phyloP scores from a whole-genome alignment of 2,329 filamentous ascomycete genomes.

The Aureobasidium sp. region DNA sequence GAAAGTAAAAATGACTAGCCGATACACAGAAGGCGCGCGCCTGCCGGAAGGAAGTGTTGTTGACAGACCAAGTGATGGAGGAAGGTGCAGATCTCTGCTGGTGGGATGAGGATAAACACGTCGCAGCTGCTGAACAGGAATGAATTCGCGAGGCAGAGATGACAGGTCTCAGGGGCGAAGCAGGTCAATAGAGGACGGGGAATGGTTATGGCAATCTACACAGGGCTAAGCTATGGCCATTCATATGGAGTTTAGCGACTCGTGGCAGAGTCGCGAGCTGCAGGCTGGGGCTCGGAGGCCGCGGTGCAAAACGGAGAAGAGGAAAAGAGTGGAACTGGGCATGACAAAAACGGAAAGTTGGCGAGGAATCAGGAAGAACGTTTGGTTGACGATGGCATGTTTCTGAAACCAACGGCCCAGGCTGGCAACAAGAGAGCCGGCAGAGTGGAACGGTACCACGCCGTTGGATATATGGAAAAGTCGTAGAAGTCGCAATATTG shows the following conservation, averaged over 20 bases:
- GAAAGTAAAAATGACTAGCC: background rate
- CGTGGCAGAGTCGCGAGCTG: background rate
- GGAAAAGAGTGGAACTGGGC: slow-evolving; percentile 4
- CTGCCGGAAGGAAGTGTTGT: background rate
- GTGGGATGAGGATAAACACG: background rate
- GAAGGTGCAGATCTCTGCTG: background rate
- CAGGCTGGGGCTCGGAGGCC: background rate
- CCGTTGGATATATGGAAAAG: slow-evolving; percentile 15
- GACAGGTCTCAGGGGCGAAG: background rate
- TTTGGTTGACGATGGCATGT: slow-evolving; percentile 8
- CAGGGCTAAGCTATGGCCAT: background rate
- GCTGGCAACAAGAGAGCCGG: background rate
- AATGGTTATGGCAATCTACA: slow-evolving; percentile 3
- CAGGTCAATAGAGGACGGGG: background rate
- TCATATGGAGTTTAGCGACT: background rate
- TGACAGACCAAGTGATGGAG: background rate
- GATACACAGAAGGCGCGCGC: background rate
- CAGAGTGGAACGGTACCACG: background rate
- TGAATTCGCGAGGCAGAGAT: slow-evolving; percentile 1
- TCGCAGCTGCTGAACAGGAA: background rate
- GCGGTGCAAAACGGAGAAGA: background rate
- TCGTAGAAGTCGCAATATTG: background rate
- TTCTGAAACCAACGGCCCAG: slow-evolving; percentile 9
- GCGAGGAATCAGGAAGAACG: background rate
- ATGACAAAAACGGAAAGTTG: slow-evolving; percentile 11